Percentiles rank a stretch among this genome's conserved stretches.
Evolutionary conservation across 768 basidiomycete genomes (phyloP).

Genomic region (Mycena crocata): DNA sequence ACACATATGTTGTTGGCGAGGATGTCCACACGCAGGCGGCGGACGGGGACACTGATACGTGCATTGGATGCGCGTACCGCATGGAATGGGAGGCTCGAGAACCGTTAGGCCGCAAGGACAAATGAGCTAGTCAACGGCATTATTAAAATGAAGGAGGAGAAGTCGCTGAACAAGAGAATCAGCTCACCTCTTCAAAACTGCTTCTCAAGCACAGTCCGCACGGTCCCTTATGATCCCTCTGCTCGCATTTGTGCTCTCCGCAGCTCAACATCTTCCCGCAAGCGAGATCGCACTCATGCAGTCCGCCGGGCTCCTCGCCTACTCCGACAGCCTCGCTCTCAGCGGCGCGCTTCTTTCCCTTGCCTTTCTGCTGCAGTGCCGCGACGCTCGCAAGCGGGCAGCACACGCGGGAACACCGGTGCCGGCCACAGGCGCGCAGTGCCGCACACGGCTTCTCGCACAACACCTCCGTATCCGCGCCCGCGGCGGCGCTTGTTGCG

Average conservation of each 20-base stretch:
- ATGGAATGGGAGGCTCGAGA: slow-evolving; percentile 89
- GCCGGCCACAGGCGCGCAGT: slow-evolving; percentile 85
- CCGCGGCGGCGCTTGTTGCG: slow-evolving; percentile 50
- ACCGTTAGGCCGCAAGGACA: slow-evolving; percentile 91
- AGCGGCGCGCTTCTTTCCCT: slow-evolving; percentile 67
- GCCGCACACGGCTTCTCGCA: slow-evolving; percentile 87
- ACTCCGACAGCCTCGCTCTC: slow-evolving; percentile 44
- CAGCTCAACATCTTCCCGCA: slow-evolving; percentile 81
- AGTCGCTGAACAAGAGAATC: slow-evolving; percentile 1
- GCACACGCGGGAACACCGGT: slow-evolving; percentile 87
- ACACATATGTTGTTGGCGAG: slow-evolving; percentile 80
- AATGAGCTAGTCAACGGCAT: slow-evolving; percentile 59
- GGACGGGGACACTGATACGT: slow-evolving; percentile 81
- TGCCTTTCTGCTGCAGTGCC: slow-evolving; percentile 60
- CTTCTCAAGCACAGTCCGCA: slow-evolving; percentile 90
- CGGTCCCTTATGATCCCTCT: slow-evolving; percentile 82
- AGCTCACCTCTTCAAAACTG: slow-evolving; percentile 88
- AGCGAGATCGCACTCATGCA: slow-evolving; percentile 87
- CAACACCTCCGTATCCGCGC: slow-evolving; percentile 62
- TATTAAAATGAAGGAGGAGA: too few relatives aligned
- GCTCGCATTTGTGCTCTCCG: slow-evolving; percentile 84
- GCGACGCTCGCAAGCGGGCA: slow-evolving; percentile 86
- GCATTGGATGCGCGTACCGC: slow-evolving; percentile 85
- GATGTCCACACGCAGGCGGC: slow-evolving; percentile 84
- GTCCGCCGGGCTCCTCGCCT: slow-evolving; percentile 70